phyloP scores from a whole-genome alignment of 192 early-diverging fungal genomes.

The Funneliformis geosporum region DNA sequence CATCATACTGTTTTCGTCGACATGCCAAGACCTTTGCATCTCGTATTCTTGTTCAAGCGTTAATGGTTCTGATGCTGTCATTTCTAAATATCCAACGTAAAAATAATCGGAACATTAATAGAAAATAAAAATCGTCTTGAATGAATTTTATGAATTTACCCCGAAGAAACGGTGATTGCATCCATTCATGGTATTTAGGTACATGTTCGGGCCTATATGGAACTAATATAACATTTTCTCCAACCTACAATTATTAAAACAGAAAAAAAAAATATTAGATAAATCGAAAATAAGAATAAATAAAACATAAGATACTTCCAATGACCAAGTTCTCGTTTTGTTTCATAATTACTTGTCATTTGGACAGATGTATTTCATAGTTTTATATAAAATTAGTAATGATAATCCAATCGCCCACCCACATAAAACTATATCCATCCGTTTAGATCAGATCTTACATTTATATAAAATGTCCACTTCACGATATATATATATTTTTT shows the following conservation, averaged over 20 bases:
- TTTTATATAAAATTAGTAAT: too few species aligned
- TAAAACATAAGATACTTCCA: neutral
- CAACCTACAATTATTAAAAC: conserved; percentile 47
- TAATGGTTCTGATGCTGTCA: conserved; percentile 95
- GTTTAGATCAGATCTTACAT: too few species aligned
- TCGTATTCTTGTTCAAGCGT: conserved; percentile 90
- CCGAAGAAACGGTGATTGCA: conserved; percentile 86
- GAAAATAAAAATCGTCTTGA: neutral
- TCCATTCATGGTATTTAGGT: conserved; percentile 90
- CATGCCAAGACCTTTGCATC: conserved; percentile 90
- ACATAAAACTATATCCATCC: too few species aligned
- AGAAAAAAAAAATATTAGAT: too few species aligned
- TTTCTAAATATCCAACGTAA: conserved; percentile 51
- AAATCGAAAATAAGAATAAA: too few species aligned
- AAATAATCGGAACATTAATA: neutral
- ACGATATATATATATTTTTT: too few species aligned
- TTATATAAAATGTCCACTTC: too few species aligned
- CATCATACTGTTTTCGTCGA: conserved; percentile 73
- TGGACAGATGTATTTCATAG: too few species aligned
- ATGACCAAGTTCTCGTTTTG: neutral
- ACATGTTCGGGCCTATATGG: conserved; percentile 90
- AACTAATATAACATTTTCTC: conserved; percentile 68
- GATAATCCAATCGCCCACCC: too few species aligned
- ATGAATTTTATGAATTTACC: conserved; percentile 42
- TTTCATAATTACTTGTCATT: neutral